phyloP scores from a whole-genome alignment of 306 rosid genomes.

The Quercus wislizeni region DNA sequence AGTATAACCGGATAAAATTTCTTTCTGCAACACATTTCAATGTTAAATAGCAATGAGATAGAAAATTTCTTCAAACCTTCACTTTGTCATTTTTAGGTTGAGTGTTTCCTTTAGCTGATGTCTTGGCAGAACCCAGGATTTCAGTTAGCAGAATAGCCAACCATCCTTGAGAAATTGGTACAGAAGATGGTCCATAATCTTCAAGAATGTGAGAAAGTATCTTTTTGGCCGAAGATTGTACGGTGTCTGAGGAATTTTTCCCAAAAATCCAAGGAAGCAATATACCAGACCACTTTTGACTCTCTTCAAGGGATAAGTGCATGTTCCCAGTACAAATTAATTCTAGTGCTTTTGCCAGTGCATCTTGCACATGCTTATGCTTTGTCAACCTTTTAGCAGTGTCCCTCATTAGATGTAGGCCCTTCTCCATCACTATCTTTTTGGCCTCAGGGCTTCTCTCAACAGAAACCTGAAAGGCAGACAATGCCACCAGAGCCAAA shows the following conservation, averaged over 20 bases:
- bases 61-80: constrained; percentile 54
- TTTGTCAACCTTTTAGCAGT: constrained; percentile 58
- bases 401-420: constrained; percentile 82
- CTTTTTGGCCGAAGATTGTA: constrained; percentile 66
- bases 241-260: constrained; percentile 59
- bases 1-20: constrained; percentile 15
- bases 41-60: not conserved
- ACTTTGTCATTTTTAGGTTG: constrained; percentile 65
- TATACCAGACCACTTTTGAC: constrained; percentile 91
- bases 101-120: constrained; percentile 54
- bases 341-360: constrained; percentile 77
- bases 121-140: constrained; percentile 52
- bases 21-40: constrained; percentile 1
- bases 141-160: constrained; percentile 68
- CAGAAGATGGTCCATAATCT: constrained; percentile 64
- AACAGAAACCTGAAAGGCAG: constrained; percentile 84
- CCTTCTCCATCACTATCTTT: constrained; percentile 78
- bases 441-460: constrained; percentile 69
- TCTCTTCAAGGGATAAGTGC: constrained; percentile 80
- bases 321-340: constrained; percentile 58
- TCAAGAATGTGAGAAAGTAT: constrained; percentile 77
- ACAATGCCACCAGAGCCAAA: constrained; percentile 72
- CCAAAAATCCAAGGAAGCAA: constrained; percentile 84
- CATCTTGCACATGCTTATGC: constrained; percentile 77
- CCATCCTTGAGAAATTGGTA: constrained; percentile 94